These are phyloP conservation scores for Mantamonas sphyraenae DNA, from an alignment of 78 protist genomes.

Conservation along the genomic window DNA sequence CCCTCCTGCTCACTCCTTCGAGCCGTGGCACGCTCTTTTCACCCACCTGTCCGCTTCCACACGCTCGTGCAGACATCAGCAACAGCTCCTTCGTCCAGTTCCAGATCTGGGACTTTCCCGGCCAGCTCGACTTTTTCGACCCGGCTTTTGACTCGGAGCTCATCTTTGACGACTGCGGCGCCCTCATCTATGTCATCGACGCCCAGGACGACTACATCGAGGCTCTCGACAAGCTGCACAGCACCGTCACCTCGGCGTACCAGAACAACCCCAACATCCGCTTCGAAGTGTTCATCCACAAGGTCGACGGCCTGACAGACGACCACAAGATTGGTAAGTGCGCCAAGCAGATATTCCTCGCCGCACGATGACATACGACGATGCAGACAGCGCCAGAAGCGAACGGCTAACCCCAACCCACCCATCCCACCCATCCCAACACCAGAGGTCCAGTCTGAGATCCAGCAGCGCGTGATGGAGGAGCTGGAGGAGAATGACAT, in stretches of 20 bases:
- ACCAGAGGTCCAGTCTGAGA: constrained; percentile 69
- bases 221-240: constrained; percentile 55
- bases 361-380: too few relatives aligned
- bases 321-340: constrained; percentile 70
- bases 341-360: too few relatives aligned
- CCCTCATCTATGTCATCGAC: constrained; percentile 91
- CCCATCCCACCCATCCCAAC: too few relatives aligned
- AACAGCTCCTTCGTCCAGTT: constrained; percentile 82
- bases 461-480: constrained; percentile 65
- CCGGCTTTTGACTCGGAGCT: constrained; percentile 60
- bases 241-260: constrained; percentile 45
- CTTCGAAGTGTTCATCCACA: constrained; percentile 93
- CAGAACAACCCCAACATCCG: constrained; percentile 60
- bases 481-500: constrained; percentile 50
- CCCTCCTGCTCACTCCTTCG: background rate
- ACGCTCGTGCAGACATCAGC: constrained; percentile 30
- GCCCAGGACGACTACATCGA: constrained; percentile 72
- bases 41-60: too few relatives aligned
- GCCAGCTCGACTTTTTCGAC: constrained; percentile 74
- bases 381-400: too few relatives aligned
- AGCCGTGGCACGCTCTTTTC: too few relatives aligned
- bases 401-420: too few relatives aligned
- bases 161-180: constrained; percentile 76
- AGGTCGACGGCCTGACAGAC: constrained; percentile 82
- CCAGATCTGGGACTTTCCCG: constrained; percentile 94